Evolutionary conservation across 1,284 basidiomycete species (phyloP), one percentile per base, ranked within the genome.

Genomic region (Apiotrichum porosum): DNA sequence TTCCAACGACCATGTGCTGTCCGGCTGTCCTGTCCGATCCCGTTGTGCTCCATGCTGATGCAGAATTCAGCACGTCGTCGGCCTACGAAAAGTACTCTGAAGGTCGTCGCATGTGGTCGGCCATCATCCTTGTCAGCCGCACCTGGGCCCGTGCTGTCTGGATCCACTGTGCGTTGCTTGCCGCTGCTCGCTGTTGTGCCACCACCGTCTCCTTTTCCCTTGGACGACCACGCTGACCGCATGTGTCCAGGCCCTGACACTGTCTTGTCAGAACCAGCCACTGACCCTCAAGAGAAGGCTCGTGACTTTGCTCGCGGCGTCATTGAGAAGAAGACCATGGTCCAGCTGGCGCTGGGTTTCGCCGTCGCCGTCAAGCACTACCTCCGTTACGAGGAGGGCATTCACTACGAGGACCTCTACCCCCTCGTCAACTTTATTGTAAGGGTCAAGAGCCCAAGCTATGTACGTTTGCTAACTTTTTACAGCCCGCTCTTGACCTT

Each of bases 51-150:
- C 15, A 21, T 33, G 15, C 39, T 34, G 36, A 32, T 44, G 3
- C 18, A 2, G 17, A 26, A 15, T 81, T 80, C 64, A 74, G 84
- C 32, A 86, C 85, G 1, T 85, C 83, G 3, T 83, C 84, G 3
- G 84, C 84, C 18, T 86, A 85, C 61, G 84, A 85, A 60, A 74
- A 83, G 77, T 84, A 87, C 69, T 83, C 82, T 56, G 85, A 88
- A 60, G 85, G 85, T 4, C 74, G 85, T 37, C 70, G 78, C 38
- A 71, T 82, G 21, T 88, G 85, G 85, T 81, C 82, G 5, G 78
- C 81, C 54, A 82, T 86, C 44, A 79, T 84, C 37, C 69, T 82
- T 12, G 79, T 78, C 9, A 57, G 62, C 1, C 52, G 70, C 19
- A 62, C 61, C 9, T 69, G 68, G 65, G 62, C 65, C 4, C 51